Evolutionary conservation across 1,284 basidiomycete species (phyloP).

Genomic region (Ganoderma boninense): DNA sequence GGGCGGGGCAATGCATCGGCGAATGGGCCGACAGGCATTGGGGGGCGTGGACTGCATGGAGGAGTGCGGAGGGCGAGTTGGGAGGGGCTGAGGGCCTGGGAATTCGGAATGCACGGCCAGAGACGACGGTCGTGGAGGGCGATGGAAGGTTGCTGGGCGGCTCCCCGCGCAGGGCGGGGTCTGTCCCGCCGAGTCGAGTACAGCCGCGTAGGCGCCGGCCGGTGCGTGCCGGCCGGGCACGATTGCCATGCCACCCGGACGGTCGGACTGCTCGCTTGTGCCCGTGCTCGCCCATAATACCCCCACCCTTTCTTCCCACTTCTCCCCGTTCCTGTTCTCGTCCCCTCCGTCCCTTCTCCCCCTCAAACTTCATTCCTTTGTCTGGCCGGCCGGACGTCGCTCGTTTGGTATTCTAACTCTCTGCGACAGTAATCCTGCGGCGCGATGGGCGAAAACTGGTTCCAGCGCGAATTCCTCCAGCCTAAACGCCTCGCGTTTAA

Average conservation of each 20-base stretch:
- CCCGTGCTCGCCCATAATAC: conserved; percentile 26
- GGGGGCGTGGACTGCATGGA: conserved; percentile 3
- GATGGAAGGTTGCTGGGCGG: background rate
- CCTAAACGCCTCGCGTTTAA: conserved; percentile 76
- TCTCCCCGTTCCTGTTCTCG: conserved; percentile 31
- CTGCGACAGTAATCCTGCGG: conserved; percentile 38
- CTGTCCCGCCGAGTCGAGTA: conserved; percentile 21
- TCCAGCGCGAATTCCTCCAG: conserved; percentile 71
- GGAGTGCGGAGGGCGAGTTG: conserved; percentile 7
- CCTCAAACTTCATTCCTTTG: conserved; percentile 44
- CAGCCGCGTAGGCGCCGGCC: conserved; percentile 3
- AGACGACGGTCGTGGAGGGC: too few species aligned
- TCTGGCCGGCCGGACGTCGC: conserved; percentile 62
- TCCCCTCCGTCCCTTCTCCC: conserved; percentile 24
- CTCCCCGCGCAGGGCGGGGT: conserved; percentile 13
- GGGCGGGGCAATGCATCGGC: conserved; percentile 22
- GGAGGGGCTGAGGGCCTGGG: background rate
- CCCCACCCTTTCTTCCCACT: conserved; percentile 29
- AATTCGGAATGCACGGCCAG: background rate
- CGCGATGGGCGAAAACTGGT: conserved; percentile 72
- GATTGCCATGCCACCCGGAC: conserved; percentile 33
- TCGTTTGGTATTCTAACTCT: conserved; percentile 41
- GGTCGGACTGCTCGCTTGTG: conserved; percentile 22
- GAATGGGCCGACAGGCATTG: conserved; percentile 18
- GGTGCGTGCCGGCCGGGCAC: conserved; percentile 14